Conservation (phyloP, 805 yeast genomes). For the Saccharomycopsis sp. region DNA sequence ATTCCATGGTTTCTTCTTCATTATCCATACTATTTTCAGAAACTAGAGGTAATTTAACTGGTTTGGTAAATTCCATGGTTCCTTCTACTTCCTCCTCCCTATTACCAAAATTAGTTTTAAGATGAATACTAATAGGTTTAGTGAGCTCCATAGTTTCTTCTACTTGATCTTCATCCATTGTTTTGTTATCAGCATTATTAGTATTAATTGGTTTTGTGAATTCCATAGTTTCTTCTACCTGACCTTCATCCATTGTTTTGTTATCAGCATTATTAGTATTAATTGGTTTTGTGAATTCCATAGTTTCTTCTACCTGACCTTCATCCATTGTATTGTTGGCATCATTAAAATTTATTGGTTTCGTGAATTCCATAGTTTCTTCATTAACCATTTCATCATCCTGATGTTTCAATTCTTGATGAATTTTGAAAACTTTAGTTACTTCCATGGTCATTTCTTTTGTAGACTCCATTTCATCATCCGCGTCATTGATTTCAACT, state of each 20-base stretch:
- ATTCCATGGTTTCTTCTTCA: slow-evolving; percentile 17
- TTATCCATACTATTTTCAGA: too few relatives aligned
- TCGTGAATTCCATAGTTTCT: slow-evolving; percentile 17
- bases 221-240: slow-evolving; percentile 17
- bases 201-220: slow-evolving; percentile 1
- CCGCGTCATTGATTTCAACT: too few relatives aligned
- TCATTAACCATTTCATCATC: too few relatives aligned
- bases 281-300: slow-evolving; percentile 16
- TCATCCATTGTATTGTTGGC: neutral
- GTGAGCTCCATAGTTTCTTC: slow-evolving; percentile 18
- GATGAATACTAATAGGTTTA: slow-evolving; percentile 2
- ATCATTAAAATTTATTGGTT: slow-evolving; percentile 1
- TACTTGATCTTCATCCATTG: slow-evolving; percentile 1
- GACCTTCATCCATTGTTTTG: slow-evolving; percentile 1
- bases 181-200: neutral
- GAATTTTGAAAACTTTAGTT: too few relatives aligned
- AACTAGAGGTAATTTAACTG: slow-evolving; percentile 1
- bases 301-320: slow-evolving; percentile 11
- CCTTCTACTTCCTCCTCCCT: slow-evolving; percentile 2
- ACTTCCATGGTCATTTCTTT: slow-evolving; percentile 14
- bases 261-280: too few relatives aligned
- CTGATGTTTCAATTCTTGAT: too few relatives aligned
- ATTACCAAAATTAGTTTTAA: too few relatives aligned
- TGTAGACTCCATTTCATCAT: too few relatives aligned
- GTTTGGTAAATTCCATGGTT: slow-evolving; percentile 18